Evolutionary conservation across 2,329 filamentous ascomycete species (phyloP), one percentile per base, ranked within the genome.

Genomic region (Dothideomycetes sp.): DNA sequence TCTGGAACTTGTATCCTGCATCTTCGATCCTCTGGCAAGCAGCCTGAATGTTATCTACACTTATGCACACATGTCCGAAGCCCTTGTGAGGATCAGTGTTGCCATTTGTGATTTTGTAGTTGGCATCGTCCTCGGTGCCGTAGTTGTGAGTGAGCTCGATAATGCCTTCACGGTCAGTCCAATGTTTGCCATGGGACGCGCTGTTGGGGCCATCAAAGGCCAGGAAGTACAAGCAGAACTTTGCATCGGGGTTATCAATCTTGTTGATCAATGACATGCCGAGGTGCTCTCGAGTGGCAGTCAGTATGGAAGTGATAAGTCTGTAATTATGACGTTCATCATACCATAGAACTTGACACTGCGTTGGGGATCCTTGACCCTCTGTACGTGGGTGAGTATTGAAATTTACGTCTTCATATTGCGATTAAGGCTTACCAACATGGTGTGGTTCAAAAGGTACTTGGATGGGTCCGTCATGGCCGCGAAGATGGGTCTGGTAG

Each of bases 141-240:
- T 94, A 87, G 61, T 81, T 81, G 63, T 81, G 77, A 5, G 75
- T 80, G 47, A 98, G 73, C 63, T 98, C 91, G 48, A 98, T 77
- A 31, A 96, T 73, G 34, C 91, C 56, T 38, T 60, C 53, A 40
- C 91, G 81, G 62, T 94, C 85, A 4, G 73, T 76, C 67, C 81
- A 88, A 55, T 80, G 75, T 47, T 79, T 79, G 53, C 80, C 82
- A 42, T 74, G 69, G 8, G 84, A 91, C n/a, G 76, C 66, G 11
- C 89, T 82, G 29, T 74, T 69, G 8, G 85, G 76, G 22, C 77
- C 75, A 58, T 94, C 81, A 65, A 93, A 96, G 44, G 81, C 87
- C 44, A 98, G 72, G 66, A 96, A 96, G 70, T 96, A 96, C 19
- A 95, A 77, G 54, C 91, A 85, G 62, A 96, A 96, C 57, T 93